phyloP scores from a whole-genome alignment of 805 yeast species.

The Monosporozyma solicola region DNA sequence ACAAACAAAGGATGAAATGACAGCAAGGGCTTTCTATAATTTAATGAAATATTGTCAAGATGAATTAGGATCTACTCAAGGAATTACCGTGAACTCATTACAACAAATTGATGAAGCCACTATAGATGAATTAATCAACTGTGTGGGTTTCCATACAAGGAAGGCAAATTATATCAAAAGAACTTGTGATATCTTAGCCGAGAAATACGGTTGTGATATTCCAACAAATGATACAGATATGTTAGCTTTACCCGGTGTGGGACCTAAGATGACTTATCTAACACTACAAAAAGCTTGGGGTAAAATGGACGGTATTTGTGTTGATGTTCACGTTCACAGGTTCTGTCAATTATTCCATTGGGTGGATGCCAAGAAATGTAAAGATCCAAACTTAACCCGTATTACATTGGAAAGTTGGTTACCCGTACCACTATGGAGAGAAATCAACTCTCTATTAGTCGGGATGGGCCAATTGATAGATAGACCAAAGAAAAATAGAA shows the following conservation, averaged over 20 bases:
- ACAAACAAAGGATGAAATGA: slow-evolving; percentile 86
- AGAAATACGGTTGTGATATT: slow-evolving; percentile 52
- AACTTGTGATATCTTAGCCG: slow-evolving; percentile 45
- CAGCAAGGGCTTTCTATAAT: slow-evolving; percentile 58
- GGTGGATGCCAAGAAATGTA: slow-evolving; percentile 40
- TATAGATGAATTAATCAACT: slow-evolving; percentile 56
- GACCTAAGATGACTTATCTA: slow-evolving; percentile 89
- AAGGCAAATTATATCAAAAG: slow-evolving; percentile 64
- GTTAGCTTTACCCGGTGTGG: slow-evolving; percentile 76
- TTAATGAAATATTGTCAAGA: slow-evolving; percentile 43
- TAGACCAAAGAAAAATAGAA: slow-evolving; percentile 46
- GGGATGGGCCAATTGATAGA: slow-evolving; percentile 93
- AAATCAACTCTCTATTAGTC: slow-evolving; percentile 76
- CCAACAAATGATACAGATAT: slow-evolving; percentile 64
- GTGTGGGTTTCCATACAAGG: slow-evolving; percentile 81
- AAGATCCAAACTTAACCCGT: slow-evolving; percentile 72
- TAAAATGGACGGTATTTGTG: slow-evolving; percentile 76
- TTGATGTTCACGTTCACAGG: slow-evolving; percentile 84
- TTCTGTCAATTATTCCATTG: slow-evolving; percentile 74
- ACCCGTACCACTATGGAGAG: slow-evolving; percentile 67
- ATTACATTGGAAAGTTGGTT: slow-evolving; percentile 62
- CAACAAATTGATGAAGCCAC: slow-evolving; percentile 41
- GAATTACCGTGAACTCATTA: slow-evolving; percentile 50
- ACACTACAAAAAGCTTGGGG: slow-evolving; percentile 78
- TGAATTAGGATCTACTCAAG: slow-evolving; percentile 35